Evolutionary conservation across 805 yeast species (phyloP).

Genomic region (Saccharomycopsis babjevae): DNA sequence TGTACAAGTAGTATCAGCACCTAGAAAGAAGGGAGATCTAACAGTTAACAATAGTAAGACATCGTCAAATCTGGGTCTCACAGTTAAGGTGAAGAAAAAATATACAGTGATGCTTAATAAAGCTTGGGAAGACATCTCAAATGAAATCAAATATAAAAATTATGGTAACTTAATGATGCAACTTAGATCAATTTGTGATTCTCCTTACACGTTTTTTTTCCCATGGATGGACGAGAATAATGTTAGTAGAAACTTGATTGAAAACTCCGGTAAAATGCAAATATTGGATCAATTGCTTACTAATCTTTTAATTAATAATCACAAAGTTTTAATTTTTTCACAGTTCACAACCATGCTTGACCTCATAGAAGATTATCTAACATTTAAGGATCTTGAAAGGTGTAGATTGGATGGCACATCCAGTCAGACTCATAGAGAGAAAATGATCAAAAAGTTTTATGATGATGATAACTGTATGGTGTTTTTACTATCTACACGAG

Average conservation of each 20-base stretch:
- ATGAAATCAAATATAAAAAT: slow-evolving; percentile 39
- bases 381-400: slow-evolving; percentile 32
- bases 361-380: slow-evolving; percentile 65
- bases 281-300: slow-evolving; percentile 40
- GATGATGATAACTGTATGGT: slow-evolving; percentile 30
- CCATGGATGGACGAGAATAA: slow-evolving; percentile 53
- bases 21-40: too few species aligned
- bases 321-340: slow-evolving; percentile 72
- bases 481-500: slow-evolving; percentile 78
- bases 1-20: too few species aligned
- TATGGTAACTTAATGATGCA: slow-evolving; percentile 74
- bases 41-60: too few species aligned
- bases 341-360: slow-evolving; percentile 85
- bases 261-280: slow-evolving; percentile 57
- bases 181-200: slow-evolving; percentile 70
- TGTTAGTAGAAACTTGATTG: slow-evolving; percentile 33
- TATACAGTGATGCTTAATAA: slow-evolving; percentile 5
- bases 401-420: slow-evolving; percentile 74
- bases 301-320: slow-evolving; percentile 44
- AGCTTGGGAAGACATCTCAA: slow-evolving; percentile 27
- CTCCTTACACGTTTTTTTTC: slow-evolving; percentile 74
- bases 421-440: slow-evolving; percentile 53
- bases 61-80: too few species aligned
- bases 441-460: slow-evolving; percentile 46
- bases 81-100: background rate